Conservation (phyloP, 345 rosid genomes). For the Salix caprea region DNA sequence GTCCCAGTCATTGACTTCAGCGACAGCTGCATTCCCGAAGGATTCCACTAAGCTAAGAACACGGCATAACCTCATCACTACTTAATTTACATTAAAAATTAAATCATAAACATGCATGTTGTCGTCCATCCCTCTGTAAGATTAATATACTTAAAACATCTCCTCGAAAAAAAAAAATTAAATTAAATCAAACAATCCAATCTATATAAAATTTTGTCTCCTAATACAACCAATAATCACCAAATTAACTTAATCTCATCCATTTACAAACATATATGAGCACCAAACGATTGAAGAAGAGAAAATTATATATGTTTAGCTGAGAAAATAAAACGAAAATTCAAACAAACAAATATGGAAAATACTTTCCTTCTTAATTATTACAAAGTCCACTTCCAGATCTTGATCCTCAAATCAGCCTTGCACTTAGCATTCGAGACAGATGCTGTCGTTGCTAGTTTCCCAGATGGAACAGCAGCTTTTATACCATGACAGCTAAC, state of each 20-base stretch:
- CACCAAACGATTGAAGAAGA: not conserved
- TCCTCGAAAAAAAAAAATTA: not conserved
- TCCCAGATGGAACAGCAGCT: slow-evolving; percentile 53
- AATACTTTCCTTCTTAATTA: not conserved
- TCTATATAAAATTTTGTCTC: not conserved
- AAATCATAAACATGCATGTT: not conserved
- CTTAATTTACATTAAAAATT: not conserved
- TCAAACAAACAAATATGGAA: not conserved
- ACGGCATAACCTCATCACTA: not conserved
- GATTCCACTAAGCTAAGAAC: not conserved
- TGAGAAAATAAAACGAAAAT: not conserved
- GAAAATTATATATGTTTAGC: not conserved
- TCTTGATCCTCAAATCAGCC: slow-evolving; percentile 73
- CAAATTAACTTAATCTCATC: not conserved
- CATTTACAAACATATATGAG: not conserved
- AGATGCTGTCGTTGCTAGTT: slow-evolving; percentile 47
- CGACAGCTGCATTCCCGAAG: not conserved
- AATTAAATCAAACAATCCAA: not conserved
- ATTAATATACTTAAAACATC: not conserved
- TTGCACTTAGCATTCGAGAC: slow-evolving; percentile 60
- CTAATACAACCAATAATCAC: not conserved
- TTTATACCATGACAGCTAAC: slow-evolving; percentile 66
- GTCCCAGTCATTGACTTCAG: not conserved
- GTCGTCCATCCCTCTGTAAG: not conserved
- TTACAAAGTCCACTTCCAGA: slow-evolving; percentile 75